phyloP scores from a whole-genome alignment of 768 basidiomycete species.

The Podaxis carcinomalis region DNA sequence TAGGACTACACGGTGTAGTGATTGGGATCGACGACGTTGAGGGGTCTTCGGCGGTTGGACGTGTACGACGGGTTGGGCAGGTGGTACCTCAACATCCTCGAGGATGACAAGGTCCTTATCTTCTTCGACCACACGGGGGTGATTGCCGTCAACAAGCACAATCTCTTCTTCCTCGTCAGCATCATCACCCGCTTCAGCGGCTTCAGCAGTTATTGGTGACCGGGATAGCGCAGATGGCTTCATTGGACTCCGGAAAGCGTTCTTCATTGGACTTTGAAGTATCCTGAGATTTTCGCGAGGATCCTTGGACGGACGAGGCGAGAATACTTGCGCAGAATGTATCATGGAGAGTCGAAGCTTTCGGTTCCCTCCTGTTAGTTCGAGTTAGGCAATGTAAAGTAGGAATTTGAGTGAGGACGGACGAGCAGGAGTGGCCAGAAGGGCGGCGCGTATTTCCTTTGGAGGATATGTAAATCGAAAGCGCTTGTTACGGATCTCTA shows the following conservation, averaged over 20 bases:
- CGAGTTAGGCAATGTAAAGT: not conserved
- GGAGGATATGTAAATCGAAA: conserved; percentile 77
- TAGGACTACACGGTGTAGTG: conserved; percentile 64
- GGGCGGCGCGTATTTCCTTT: conserved; percentile 55
- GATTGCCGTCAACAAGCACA: conserved; percentile 60
- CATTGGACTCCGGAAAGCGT: conserved; percentile 27
- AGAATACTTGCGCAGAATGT: conserved; percentile 67
- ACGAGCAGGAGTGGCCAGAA: conserved; percentile 49
- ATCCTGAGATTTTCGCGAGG: conserved; percentile 61
- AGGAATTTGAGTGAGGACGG: conserved; percentile 19
- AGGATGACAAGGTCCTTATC: conserved; percentile 69
- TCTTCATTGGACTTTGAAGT: conserved; percentile 54
- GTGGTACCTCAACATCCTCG: conserved; percentile 50
- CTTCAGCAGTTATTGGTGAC: conserved; percentile 14
- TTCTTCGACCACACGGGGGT: conserved; percentile 66
- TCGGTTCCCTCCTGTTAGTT: conserved; percentile 30
- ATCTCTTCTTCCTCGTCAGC: conserved; percentile 42
- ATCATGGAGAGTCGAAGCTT: conserved; percentile 74
- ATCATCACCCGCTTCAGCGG: conserved; percentile 14
- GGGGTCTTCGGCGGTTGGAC: conserved; percentile 29
- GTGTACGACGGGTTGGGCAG: conserved; percentile 16
- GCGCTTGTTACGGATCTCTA: conserved; percentile 65
- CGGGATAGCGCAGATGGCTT: conserved; percentile 22
- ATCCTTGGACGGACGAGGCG: conserved; percentile 55
- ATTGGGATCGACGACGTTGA: conserved; percentile 30